Conservation (phyloP, 371 early-diverging fungal species). For the Sporodiniella umbellata region DNA sequence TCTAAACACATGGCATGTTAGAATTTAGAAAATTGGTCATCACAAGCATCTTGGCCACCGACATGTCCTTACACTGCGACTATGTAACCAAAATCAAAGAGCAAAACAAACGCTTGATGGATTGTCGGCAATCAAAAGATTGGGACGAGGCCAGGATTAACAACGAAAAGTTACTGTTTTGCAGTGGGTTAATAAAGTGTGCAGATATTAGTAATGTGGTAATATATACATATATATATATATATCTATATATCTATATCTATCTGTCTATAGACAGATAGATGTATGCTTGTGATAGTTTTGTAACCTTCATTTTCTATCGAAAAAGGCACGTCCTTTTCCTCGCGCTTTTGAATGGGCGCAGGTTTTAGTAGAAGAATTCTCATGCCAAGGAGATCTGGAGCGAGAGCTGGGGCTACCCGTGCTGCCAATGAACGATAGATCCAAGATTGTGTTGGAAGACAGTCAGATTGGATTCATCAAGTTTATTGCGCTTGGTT, state of each 20-base stretch:
- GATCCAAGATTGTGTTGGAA: slow-evolving; percentile 49
- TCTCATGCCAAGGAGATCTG: slow-evolving; percentile 60
- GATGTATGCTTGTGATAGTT: no score
- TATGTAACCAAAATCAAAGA: slow-evolving; percentile 70
- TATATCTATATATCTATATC: no score
- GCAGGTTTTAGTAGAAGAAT: slow-evolving; percentile 57
- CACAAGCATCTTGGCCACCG: slow-evolving; percentile 75
- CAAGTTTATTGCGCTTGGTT: slow-evolving; percentile 60
- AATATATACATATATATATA: slow-evolving; percentile 10
- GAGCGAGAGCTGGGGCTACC: slow-evolving; percentile 60
- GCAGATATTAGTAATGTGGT: slow-evolving; percentile 82
- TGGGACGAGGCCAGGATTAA: slow-evolving; percentile 21
- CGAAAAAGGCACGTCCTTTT: slow-evolving; percentile 50
- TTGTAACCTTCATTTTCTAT: background rate
- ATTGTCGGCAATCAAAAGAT: slow-evolving; percentile 9
- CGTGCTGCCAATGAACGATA: slow-evolving; percentile 54
- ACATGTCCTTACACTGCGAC: slow-evolving; percentile 77
- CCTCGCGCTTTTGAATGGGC: slow-evolving; percentile 56
- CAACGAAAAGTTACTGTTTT: slow-evolving; percentile 54
- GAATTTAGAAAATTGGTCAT: slow-evolving; percentile 70
- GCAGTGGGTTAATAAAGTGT: slow-evolving; percentile 77
- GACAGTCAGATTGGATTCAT: slow-evolving; percentile 73
- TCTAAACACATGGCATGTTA: no score
- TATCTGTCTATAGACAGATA: no score
- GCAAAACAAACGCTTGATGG: slow-evolving; percentile 45